Evolutionary conservation across 2,329 filamentous ascomycete genomes (phyloP).

Genomic region (Aspergillus novoparasiticus): DNA sequence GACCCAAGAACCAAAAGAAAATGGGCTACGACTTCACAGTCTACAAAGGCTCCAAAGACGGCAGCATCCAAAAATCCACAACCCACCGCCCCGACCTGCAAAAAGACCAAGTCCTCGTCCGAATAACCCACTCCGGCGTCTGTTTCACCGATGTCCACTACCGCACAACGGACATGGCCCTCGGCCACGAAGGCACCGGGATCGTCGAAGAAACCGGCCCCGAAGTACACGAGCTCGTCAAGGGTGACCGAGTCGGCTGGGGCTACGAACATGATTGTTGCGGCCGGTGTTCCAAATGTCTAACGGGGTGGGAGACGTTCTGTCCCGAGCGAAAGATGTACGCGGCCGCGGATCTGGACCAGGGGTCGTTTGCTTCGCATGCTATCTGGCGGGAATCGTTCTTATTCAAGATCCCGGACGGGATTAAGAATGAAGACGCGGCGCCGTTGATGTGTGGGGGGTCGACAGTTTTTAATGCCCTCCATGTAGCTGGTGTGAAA

Average conservation of each 20-base stretch:
- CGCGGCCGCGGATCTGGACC: conserved; percentile 34
- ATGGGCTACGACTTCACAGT: conserved; percentile 57
- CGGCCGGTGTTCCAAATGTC: conserved; percentile 40
- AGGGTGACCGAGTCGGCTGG: conserved; percentile 47
- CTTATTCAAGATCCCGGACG: conserved; percentile 40
- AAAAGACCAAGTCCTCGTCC: conserved; percentile 57
- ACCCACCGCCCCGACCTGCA: conserved; percentile 45
- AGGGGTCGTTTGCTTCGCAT: conserved; percentile 41
- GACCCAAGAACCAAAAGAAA: no score
- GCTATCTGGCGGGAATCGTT: conserved; percentile 45
- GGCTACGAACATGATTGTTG: conserved; percentile 44
- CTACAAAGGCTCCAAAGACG: conserved; percentile 63
- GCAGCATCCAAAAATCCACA: conserved; percentile 55
- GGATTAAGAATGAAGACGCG: conserved; percentile 30
- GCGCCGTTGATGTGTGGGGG: conserved; percentile 44
- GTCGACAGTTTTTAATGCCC: conserved; percentile 38
- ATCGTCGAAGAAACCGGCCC: conserved; percentile 35
- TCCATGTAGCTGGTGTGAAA: conserved; percentile 27
- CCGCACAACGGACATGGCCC: conserved; percentile 32
- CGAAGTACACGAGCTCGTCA: conserved; percentile 36
- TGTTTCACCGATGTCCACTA: conserved; percentile 62
- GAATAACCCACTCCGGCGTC: conserved; percentile 67
- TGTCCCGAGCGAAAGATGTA: conserved; percentile 41
- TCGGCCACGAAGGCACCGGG: conserved; percentile 45
- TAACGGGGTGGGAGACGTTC: conserved; percentile 35